Percentiles rank a stretch among this genome's conserved stretches.
These are phyloP conservation scores for Candolleomyces aberdarensis DNA, from an alignment of 768 basidiomycete genomes.

Conservation along the genomic window DNA sequence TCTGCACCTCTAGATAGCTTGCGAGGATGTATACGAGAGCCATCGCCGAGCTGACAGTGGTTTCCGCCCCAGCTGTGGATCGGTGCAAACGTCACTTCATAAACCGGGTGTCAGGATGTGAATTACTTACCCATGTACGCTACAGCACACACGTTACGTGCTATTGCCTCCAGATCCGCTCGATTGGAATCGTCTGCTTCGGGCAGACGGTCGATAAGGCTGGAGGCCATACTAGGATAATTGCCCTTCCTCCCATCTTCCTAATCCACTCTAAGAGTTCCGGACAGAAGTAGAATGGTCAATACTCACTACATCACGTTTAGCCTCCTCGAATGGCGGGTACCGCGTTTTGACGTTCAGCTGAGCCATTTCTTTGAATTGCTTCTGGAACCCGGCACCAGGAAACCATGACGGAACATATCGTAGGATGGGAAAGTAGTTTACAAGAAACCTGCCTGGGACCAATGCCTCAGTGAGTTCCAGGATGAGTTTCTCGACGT, in stretches of 20 bases:
- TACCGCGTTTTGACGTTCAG: slow-evolving; percentile 17
- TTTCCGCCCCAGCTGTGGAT: too few relatives aligned
- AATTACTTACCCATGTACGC: slow-evolving; percentile 3
- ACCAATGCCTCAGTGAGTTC: slow-evolving; percentile 21
- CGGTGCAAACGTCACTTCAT: too few relatives aligned
- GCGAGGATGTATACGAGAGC: slow-evolving; percentile 22
- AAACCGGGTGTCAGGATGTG: background rate
- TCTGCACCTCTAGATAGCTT: slow-evolving; percentile 23
- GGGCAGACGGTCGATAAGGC: background rate
- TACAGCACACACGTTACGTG: background rate
- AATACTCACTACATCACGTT: slow-evolving; percentile 14
- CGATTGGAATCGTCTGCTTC: background rate
- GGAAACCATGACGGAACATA: slow-evolving; percentile 39
- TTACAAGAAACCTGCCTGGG: slow-evolving; percentile 23
- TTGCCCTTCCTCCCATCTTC: background rate
- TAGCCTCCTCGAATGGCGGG: slow-evolving; percentile 16
- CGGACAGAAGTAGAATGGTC: background rate
- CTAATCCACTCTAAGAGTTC: background rate
- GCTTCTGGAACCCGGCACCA: slow-evolving; percentile 33
- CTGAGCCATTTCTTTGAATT: slow-evolving; percentile 17
- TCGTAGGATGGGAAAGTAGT: slow-evolving; percentile 22
- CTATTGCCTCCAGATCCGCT: background rate
- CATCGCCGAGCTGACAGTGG: slow-evolving; percentile 9
- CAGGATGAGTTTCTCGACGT: slow-evolving; percentile 27
- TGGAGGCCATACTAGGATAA: slow-evolving; percentile 1